Conservation (phyloP, 2,329 filamentous ascomycete species). For the Ophiostoma pallidulum region DNA sequence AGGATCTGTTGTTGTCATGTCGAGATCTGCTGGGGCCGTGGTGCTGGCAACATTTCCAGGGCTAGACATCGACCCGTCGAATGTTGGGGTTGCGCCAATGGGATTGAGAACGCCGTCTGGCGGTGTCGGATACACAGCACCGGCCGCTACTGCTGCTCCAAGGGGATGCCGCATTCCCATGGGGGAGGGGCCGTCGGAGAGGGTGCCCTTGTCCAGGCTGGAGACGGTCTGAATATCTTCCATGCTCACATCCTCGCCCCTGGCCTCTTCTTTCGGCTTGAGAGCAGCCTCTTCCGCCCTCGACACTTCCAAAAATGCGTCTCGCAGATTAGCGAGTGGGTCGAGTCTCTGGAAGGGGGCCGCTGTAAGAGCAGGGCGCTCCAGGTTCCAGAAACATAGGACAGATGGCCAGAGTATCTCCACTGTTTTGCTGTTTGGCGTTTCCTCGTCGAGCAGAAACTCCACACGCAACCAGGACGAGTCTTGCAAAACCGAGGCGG, state of each 20-base stretch:
- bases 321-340: slow-evolving; percentile 11
- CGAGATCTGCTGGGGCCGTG: slow-evolving; percentile 28
- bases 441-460: slow-evolving; percentile 29
- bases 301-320: slow-evolving; percentile 11
- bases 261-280: background rate
- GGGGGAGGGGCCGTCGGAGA: slow-evolving; percentile 30
- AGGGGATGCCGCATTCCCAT: slow-evolving; percentile 40
- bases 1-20: slow-evolving; percentile 24
- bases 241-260: slow-evolving; percentile 11
- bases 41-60: slow-evolving; percentile 36
- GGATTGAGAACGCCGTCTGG: slow-evolving; percentile 53
- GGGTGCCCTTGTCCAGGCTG: slow-evolving; percentile 6
- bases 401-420: slow-evolving; percentile 45
- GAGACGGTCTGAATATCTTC: slow-evolving; percentile 9
- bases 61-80: slow-evolving; percentile 47
- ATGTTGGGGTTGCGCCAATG: slow-evolving; percentile 44
- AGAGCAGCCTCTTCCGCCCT: slow-evolving; percentile 8
- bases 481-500: slow-evolving; percentile 32
- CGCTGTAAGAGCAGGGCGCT: slow-evolving; percentile 1
- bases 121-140: slow-evolving; percentile 58
- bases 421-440: slow-evolving; percentile 33
- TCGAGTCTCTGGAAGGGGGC: slow-evolving; percentile 13
- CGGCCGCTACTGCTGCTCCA: slow-evolving; percentile 23
- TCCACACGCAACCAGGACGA: slow-evolving; percentile 42
- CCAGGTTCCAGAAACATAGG: slow-evolving; percentile 41